Percentiles rank a stretch among this genome's conserved stretches.
Conservation (phyloP, 148 eudicot species). For the Euryodendron excelsum region DNA sequence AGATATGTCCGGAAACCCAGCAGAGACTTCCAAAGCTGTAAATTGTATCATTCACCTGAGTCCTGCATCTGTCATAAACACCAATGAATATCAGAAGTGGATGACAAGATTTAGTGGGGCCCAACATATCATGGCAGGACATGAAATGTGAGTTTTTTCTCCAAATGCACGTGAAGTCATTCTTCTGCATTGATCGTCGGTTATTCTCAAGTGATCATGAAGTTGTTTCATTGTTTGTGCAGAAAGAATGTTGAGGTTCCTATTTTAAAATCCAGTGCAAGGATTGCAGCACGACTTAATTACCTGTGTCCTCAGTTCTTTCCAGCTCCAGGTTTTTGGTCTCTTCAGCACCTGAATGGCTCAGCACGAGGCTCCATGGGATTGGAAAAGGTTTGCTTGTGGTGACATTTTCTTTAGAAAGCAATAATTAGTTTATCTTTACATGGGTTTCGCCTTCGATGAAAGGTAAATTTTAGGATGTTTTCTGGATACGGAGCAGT, state of each 20-base stretch:
- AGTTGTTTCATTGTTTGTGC: slow-evolving; percentile 20
- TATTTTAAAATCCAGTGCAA: slow-evolving; percentile 77
- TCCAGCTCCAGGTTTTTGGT: slow-evolving; percentile 92
- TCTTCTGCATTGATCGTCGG: slow-evolving; percentile 2
- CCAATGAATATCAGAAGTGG: slow-evolving; percentile 63
- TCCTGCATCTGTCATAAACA: slow-evolving; percentile 55
- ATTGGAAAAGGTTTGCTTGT: slow-evolving; percentile 48
- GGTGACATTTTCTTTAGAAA: background rate
- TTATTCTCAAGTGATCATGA: background rate
- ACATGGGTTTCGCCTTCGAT: background rate
- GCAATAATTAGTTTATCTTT: slow-evolving; percentile 3
- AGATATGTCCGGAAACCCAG: slow-evolving; percentile 31
- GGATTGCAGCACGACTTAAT: slow-evolving; percentile 82
- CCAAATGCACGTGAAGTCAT: background rate
- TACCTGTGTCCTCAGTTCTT: slow-evolving; percentile 85
- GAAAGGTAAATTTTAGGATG: slow-evolving; percentile 5
- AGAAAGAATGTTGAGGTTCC: slow-evolving; percentile 85
- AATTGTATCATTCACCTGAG: slow-evolving; percentile 81
- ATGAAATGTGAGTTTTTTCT: slow-evolving; percentile 59
- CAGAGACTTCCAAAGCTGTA: slow-evolving; percentile 51
- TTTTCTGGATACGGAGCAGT: slow-evolving; percentile 8
- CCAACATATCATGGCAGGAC: slow-evolving; percentile 94
- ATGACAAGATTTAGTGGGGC: slow-evolving; percentile 71
- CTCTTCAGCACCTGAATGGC: slow-evolving; percentile 34
- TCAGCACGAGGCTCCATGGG: slow-evolving; percentile 21